A percentile compares a stretch with the other conserved stretches of the same genome.
These are phyloP conservation scores for Microdochium bolleyi DNA, from an alignment of 2,329 filamentous ascomycete species.

Conservation along the genomic window DNA sequence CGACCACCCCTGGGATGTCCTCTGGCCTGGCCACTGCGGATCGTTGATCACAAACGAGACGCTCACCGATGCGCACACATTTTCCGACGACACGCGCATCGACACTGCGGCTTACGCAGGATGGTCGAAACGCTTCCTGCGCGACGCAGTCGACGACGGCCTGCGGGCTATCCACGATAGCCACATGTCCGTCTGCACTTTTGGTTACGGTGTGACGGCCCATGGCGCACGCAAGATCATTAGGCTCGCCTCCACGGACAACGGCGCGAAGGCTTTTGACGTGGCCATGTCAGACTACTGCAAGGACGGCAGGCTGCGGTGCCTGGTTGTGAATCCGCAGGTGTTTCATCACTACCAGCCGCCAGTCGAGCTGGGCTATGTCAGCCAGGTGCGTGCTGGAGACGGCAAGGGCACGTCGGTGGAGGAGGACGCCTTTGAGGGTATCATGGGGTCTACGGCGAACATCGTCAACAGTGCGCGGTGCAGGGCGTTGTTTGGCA, in stretches of 20 bases:
- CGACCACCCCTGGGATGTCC: conserved; percentile 30
- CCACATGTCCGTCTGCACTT: conserved; percentile 17
- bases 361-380: conserved; percentile 12
- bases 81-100: conserved; percentile 12
- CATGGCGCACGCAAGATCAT: neutral
- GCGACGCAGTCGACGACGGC: conserved; percentile 6
- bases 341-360: conserved; percentile 25
- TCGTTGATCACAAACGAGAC: conserved; percentile 5
- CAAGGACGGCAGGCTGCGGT: conserved; percentile 17
- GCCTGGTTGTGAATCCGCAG: conserved; percentile 26
- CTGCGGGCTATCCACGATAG: conserved; percentile 15
- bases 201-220: conserved; percentile 18
- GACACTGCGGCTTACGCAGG: conserved; percentile 12
- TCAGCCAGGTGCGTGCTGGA: conserved; percentile 9
- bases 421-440: conserved; percentile 15
- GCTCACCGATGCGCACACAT: conserved; percentile 8
- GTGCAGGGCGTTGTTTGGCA: conserved; percentile 21
- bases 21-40: conserved; percentile 28
- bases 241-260: neutral
- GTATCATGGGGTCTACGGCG: conserved; percentile 20
- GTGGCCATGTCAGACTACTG: conserved; percentile 22
- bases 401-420: conserved; percentile 6
- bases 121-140: conserved; percentile 9
- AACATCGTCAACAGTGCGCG: conserved; percentile 25
- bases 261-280: conserved; percentile 23